Evolutionary conservation across 2,329 filamentous ascomycete genomes (phyloP).

Genomic region (Penicillium sp.): DNA sequence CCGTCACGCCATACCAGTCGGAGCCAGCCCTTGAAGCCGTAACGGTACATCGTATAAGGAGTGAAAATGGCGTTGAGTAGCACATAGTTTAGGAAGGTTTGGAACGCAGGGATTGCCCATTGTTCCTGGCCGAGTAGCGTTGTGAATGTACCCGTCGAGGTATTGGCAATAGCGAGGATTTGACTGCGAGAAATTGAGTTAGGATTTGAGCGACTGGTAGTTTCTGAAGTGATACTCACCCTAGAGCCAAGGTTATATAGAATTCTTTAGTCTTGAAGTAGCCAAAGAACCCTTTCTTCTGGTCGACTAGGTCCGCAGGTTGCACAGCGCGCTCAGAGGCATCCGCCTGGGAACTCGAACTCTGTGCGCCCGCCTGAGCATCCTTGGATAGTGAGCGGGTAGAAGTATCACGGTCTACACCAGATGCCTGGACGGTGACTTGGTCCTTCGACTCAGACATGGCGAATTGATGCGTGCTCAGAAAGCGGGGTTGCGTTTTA

Average conservation of each 20-base stretch:
- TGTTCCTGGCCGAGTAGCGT: slow-evolving; percentile 59
- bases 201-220: neutral
- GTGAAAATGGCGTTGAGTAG: slow-evolving; percentile 76
- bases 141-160: slow-evolving; percentile 83
- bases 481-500: slow-evolving; percentile 11
- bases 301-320: slow-evolving; percentile 32
- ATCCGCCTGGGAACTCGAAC: slow-evolving; percentile 9
- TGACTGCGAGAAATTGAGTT: slow-evolving; percentile 45
- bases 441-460: slow-evolving; percentile 26
- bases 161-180: slow-evolving; percentile 79
- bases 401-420: slow-evolving; percentile 4
- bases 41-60: slow-evolving; percentile 65
- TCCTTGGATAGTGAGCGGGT: slow-evolving; percentile 16
- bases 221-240: slow-evolving; percentile 40
- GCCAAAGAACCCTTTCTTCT: slow-evolving; percentile 48
- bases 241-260: slow-evolving; percentile 70
- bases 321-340: slow-evolving; percentile 11
- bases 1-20: slow-evolving; percentile 60
- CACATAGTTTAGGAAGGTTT: slow-evolving; percentile 90
- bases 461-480: slow-evolving; percentile 1
- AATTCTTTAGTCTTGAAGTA: slow-evolving; percentile 81
- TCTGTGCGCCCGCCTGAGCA: slow-evolving; percentile 12
- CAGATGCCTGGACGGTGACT: slow-evolving; percentile 19
- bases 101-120: slow-evolving; percentile 85
- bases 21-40: slow-evolving; percentile 64